Base-by-base conservation (phyloP, 2,329 filamentous ascomycete species). In the Fusarium oligoseptatum region DNA sequence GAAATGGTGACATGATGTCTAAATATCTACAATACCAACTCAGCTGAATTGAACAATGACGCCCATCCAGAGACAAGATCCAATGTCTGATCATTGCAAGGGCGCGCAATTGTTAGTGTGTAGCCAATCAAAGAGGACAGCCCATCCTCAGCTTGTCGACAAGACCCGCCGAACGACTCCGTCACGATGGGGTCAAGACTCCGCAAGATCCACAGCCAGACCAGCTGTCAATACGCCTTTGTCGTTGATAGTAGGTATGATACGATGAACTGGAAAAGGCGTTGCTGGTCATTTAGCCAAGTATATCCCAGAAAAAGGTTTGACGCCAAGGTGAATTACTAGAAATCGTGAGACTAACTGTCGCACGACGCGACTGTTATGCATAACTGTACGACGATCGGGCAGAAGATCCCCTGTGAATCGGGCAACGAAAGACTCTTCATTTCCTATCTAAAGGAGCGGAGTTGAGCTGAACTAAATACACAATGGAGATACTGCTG, bases 1-100 rank as follows among this genome's bases (percentile, higher is more conserved):
- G 22, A 27, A 39, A 41, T 27, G 36, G 22, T 3, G 32, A n/a
- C 36, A 34, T 57, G 6, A 15, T 32, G 9, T 0, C 5, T 64
- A 58, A 50, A 43, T 64, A 52, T 29, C 2, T 24, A 15, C 27
- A 52, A 6, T 11, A 2, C 14, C 17, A 57, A 32, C 41, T 55
- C 36, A 41, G 24, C 22, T 24, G 48, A 52, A 52, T 8, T 52
- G 3, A 52, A 32, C 48, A 32, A 2, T 32, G 17, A 17, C 48
- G 39, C 58, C 37, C 41, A 67, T n/a, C 12, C 3, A n/a, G 4
- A 15, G 45, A 48, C 56, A 41, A n/a, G 37, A 12, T 36, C 27
- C 6, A 52, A 52, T n/a, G 60, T 50, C 60, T 52, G 14, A 29
- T 63, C 64, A 66, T 15, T n/a, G 5, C 17, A 71, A 71, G 71